Evolutionary conservation across 169 alveolate species (phyloP), one percentile per base, ranked within the genome.

Genomic region (Plasmodium chabaudi): DNA sequence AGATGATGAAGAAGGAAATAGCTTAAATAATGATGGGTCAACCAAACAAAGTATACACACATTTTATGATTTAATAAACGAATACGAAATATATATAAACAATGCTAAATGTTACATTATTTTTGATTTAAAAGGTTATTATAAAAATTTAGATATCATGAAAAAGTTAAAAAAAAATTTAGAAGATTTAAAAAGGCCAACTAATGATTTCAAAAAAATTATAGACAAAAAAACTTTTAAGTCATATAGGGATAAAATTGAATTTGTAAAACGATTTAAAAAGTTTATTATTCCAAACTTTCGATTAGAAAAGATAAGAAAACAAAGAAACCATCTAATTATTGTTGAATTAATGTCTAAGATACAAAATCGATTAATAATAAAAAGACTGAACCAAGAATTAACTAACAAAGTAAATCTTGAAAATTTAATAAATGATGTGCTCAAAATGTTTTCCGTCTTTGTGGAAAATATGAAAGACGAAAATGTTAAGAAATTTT

Each of bases 311-410:
- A 73, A 73, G 44, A 73, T 73, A 51, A 73, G 87, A 60, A 73
- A 73, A 25, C 87, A 73, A 27, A 73, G 87, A 27, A 73, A 73
- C 49, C 87, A 73, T 46, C 61, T 73, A 73, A 60, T 73, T 73
- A 73, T 73, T 51, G 57, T 73, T n/a, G 87, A 73, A 53, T 60
- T 73, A 59, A 73, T 73, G 87, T 73, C 87, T 44, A 73, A 73
- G 72, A 34, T 73, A 73, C 87, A 73, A 73, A 73, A 73, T 53
- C 59, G 87, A 15, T 73, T 73, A 73, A 73, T 73, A 59, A 73
- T 73, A 42, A 73, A 73, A 73, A 73, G 87, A 46, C 25, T 73
- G 25, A 42, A 73, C 51, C 59, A 73, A 73, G 87, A 73, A 73
- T 73, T 73, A 73, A 42, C 72, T 60, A 23, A 60, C 46, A 73